Base-by-base conservation (phyloP, 2,329 filamentous ascomycete species). In the Hymenoscyphus linearis region DNA sequence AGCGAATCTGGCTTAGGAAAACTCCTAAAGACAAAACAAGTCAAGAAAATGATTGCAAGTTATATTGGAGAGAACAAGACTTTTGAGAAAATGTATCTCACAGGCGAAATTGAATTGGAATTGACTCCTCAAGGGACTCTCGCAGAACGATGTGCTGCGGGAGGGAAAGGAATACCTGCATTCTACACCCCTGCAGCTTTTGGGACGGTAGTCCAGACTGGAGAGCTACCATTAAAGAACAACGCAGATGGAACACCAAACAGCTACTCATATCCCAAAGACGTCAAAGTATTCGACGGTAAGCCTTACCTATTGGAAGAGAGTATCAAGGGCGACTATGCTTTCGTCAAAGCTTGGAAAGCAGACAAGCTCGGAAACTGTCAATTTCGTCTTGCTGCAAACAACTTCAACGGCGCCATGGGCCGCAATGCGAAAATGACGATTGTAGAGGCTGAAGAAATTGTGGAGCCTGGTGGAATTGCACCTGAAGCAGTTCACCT, bases 51-150 rank as follows among this genome's bases (percentile, higher is more conserved):
- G 87, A 87, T 96, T 72, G 90, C 92, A 44, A 93, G 89, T 70
- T 97, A 96, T 75, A 92, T 97, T 56, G 93, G 93, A 73, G 91
- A 95, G 78, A 97, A 97, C 80, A 96, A 96, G 80, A 90, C 88
- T 5, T 91, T 97, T 65, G 93, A 96, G 79, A 81, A 82, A 73
- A 95, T 93, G 87, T 97, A 96, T 74, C 80, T 96, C 58, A 89
- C 85, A 2, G 93, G 93, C 61, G 82, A 96, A 74, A 86, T 97
- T 60, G 91, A 96, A 75, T 84, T 97, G 52, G 93, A 97, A 78
- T 84, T 97, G 67, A 96, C 90, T 3, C 93, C 93, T 0, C 93
- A 97, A 76, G 93, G 93, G 63, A 96, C 93, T 9, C 81, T 97
- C 53, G 93, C 92, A 22, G 93, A 97, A 79, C 85, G 93, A 63